Conservation (phyloP, 2,329 filamentous ascomycete species). For the Penicillium aurantiogriseum region DNA sequence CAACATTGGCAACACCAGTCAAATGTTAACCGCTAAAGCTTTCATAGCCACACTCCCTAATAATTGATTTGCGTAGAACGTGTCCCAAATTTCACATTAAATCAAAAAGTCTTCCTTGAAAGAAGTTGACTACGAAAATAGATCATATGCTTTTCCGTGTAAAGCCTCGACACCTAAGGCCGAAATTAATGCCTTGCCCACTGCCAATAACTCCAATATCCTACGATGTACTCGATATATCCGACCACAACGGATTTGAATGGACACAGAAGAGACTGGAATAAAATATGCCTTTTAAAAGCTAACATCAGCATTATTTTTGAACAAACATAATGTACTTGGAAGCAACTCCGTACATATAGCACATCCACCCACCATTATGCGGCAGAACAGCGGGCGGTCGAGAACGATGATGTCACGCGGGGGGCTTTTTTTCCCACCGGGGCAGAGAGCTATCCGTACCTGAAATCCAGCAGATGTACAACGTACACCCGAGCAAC, state of each 20-base stretch:
- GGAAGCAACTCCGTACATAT: neutral
- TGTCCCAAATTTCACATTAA: too few species aligned
- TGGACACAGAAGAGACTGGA: too few species aligned
- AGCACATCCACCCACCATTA: neutral
- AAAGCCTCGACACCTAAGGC: neutral
- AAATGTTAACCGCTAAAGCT: too few species aligned
- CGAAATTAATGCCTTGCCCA: neutral
- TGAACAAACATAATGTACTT: neutral
- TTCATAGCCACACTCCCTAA: neutral
- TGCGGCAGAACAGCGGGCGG: slow-evolving; percentile 1
- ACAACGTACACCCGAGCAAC: neutral
- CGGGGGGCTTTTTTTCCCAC: neutral
- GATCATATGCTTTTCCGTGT: neutral
- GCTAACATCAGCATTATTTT: neutral
- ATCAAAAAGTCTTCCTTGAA: neutral
- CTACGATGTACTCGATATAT: neutral
- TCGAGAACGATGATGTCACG: slow-evolving; percentile 8
- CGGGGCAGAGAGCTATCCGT: neutral
- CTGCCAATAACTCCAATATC: neutral
- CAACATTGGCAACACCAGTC: neutral
- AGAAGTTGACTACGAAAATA: neutral
- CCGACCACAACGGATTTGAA: neutral
- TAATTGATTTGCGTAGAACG: neutral
- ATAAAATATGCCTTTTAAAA: neutral
- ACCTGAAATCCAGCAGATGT: neutral